Evolutionary conservation across 202 grass and related monocot species (phyloP), one percentile per base, ranked within the genome.

Genomic region (Digitaria exilis): DNA sequence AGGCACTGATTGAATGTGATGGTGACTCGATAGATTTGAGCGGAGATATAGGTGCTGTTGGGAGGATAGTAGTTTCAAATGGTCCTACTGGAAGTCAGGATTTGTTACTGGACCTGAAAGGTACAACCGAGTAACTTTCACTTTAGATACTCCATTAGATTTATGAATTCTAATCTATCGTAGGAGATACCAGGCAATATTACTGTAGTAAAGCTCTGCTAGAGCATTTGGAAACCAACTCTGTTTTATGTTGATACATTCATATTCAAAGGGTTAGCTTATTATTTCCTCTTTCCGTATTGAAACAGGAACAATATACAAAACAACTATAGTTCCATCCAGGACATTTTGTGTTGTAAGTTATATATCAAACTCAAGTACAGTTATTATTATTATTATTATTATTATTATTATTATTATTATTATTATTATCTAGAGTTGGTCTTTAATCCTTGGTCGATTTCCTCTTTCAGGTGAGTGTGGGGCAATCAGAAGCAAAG

Each of bases 401-500:
- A n/a, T 45, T n/a, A n/a, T n/a, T n/a, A n/a, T n/a, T n/a, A n/a
- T n/a, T n/a, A n/a, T n/a, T n/a, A n/a, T n/a, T n/a, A n/a, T n/a
- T n/a, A n/a, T 82, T 49, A 79, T 70, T 75, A 35, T 57, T 70
- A 29, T 81, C 22, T 69, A 25, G 80, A 45, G 32, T 76, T 73
- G n/a, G 29, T 86, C n/a, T 66, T 75, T 48, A 78, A 85, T 37
- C n/a, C 17, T 76, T 18, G 68, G 32, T 83, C 71, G 14, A 18
- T n/a, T 72, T 9, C 42, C 31, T 81, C 15, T 85, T 87, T 88
- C 85, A 98, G 96, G 96, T 98, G 37, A 96, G 87, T 79, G 81
- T 98, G 59, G 93, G 96, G 83, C 96, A 98, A 84, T 88, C 93
- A 90, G 91, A 98, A 90, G 96, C 96, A 87, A 98, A 98, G 96